phyloP scores from a whole-genome alignment of 495 filamentous ascomycete species.

The Hypomontagnella monticulosa region DNA sequence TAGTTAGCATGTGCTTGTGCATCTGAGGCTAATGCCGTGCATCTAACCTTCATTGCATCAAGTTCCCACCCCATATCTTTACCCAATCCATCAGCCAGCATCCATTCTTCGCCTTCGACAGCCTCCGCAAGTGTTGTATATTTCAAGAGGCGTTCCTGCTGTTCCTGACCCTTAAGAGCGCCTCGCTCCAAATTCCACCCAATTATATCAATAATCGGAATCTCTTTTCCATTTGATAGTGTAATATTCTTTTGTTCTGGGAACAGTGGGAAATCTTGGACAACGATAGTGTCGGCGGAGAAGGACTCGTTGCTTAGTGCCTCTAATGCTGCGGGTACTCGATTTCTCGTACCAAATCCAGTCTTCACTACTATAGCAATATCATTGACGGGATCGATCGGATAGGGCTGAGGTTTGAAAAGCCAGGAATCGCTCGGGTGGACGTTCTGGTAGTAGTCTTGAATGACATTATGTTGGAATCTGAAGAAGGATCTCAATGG shows the following conservation, averaged over 20 bases:
- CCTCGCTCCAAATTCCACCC: conserved; percentile 44
- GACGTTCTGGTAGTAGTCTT: conserved; percentile 43
- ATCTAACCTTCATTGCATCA: conserved; percentile 58
- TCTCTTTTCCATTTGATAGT: conserved; percentile 37
- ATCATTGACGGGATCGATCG: conserved; percentile 49
- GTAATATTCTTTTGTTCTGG: conserved; percentile 37
- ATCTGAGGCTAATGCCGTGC: background rate
- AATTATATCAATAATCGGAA: conserved; percentile 50
- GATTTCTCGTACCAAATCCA: conserved; percentile 53
- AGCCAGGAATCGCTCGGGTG: conserved; percentile 45
- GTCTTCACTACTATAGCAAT: conserved; percentile 57
- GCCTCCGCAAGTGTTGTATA: conserved; percentile 50
- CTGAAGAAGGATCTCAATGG: conserved; percentile 41
- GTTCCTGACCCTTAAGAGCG: conserved; percentile 40
- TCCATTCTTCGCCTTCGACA: conserved; percentile 48
- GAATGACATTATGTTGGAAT: conserved; percentile 42
- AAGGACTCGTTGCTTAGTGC: conserved; percentile 44
- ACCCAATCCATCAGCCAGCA: conserved; percentile 47
- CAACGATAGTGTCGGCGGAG: conserved; percentile 50
- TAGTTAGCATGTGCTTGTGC: conserved; percentile 11
- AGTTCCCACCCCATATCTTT: conserved; percentile 57
- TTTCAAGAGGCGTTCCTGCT: conserved; percentile 46
- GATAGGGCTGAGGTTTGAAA: conserved; percentile 40
- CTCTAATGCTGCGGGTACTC: conserved; percentile 51
- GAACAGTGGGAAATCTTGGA: conserved; percentile 51